phyloP scores from a whole-genome alignment of 1,284 basidiomycete species.

The Moesziomyces antarcticus region DNA sequence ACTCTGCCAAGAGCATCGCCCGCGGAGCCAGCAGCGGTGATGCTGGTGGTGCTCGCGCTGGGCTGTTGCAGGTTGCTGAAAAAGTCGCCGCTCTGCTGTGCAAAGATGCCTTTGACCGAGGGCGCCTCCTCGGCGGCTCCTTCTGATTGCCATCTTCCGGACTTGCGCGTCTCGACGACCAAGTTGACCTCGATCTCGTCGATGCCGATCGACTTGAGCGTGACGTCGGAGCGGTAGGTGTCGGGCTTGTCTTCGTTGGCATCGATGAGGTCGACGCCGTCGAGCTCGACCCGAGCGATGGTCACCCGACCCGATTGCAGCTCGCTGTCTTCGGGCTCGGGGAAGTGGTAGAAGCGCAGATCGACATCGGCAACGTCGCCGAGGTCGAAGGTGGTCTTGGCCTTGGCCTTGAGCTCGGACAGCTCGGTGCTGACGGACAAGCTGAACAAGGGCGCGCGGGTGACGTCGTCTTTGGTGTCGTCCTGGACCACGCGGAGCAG shows the following conservation, averaged over 20 bases:
- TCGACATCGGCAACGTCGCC: constrained; percentile 36
- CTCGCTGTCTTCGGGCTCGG: constrained; percentile 30
- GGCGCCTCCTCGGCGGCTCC: constrained; percentile 19
- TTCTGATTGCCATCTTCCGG: constrained; percentile 59
- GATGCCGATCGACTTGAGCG: constrained; percentile 52
- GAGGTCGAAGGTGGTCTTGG: constrained; percentile 45
- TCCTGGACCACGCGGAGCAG: constrained; percentile 71
- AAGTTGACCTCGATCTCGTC: constrained; percentile 61
- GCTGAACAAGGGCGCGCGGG: constrained; percentile 30
- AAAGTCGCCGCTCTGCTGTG: constrained; percentile 48
- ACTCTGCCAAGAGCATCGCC: constrained; percentile 44
- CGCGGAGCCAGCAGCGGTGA: constrained; percentile 3
- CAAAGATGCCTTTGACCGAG: constrained; percentile 46
- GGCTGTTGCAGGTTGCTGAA: constrained; percentile 46
- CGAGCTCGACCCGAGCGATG: constrained; percentile 16
- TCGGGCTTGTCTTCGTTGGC: constrained; percentile 50
- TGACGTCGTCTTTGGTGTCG: constrained; percentile 51
- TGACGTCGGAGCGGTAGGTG: constrained; percentile 42
- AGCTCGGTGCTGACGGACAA: constrained; percentile 57
- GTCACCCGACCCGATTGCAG: constrained; percentile 18
- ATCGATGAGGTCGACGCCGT: constrained; percentile 57
- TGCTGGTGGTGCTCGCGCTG: constrained; percentile 10
- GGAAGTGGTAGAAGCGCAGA: constrained; percentile 48
- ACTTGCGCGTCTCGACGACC: constrained; percentile 61
- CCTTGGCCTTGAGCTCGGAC: constrained; percentile 48